phyloP scores from a whole-genome alignment of 1,139 yeast species.

The Kodamaea ohmeri region DNA sequence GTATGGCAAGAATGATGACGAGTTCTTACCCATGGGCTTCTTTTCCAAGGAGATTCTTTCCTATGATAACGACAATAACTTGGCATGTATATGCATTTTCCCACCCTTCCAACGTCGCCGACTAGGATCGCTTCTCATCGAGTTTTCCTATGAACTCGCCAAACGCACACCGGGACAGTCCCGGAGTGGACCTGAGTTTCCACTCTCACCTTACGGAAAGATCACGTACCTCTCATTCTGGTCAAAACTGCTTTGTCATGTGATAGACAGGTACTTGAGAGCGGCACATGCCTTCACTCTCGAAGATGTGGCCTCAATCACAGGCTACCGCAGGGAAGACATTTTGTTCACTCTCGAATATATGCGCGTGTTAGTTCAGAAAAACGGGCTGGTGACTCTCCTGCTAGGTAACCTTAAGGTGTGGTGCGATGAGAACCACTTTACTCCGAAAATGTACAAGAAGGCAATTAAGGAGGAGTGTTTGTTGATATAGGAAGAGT shows the following conservation, averaged over 20 bases:
- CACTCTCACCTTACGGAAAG: conserved; percentile 79
- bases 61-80: conserved; percentile 74
- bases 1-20: conserved; percentile 47
- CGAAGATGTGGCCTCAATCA: conserved; percentile 50
- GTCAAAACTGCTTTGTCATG: conserved; percentile 46
- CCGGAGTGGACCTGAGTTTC: conserved; percentile 87
- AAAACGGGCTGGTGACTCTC: conserved; percentile 16
- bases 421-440: conserved; percentile 30
- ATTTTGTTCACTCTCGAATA: conserved; percentile 59
- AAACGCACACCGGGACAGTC: conserved; percentile 44
- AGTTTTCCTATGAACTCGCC: conserved; percentile 77
- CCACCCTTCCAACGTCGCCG: conserved; percentile 87
- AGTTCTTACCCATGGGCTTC: conserved; percentile 72
- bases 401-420: conserved; percentile 23
- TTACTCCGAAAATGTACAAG: conserved; percentile 25
- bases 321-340: conserved; percentile 75
- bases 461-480: conserved; percentile 29
- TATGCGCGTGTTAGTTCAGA: conserved; percentile 48
- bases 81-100: conserved; percentile 86
- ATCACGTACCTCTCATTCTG: conserved; percentile 75
- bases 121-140: conserved; percentile 76
- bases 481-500: conserved; percentile 20
- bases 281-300: conserved; percentile 36
- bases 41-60: conserved; percentile 85
- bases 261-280: conserved; percentile 15